Conservation (phyloP, 805 yeast genomes). For the Candida methanosorbosa region DNA sequence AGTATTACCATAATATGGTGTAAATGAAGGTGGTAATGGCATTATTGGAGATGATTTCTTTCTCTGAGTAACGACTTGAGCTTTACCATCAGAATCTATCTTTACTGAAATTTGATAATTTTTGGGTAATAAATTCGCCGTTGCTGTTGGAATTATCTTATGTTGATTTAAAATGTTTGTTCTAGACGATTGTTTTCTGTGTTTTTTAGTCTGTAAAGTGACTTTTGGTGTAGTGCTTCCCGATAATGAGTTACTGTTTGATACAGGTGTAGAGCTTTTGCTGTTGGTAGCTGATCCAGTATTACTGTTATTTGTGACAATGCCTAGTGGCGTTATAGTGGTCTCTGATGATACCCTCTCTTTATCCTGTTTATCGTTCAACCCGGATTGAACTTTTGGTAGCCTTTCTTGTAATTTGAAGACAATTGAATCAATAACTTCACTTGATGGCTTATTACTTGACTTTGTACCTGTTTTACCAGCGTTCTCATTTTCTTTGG, state of each 20-base stretch:
- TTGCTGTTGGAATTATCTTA: not conserved
- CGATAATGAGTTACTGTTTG: too few species aligned
- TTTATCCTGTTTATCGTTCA: too few species aligned
- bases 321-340: too few species aligned
- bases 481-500: too few species aligned
- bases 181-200: constrained; percentile 2
- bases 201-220: not conserved
- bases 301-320: too few species aligned
- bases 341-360: too few species aligned
- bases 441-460: too few species aligned
- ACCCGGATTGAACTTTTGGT: constrained; percentile 1
- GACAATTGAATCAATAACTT: not conserved
- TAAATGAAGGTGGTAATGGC: not conserved
- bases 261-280: too few species aligned
- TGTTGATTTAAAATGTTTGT: constrained; percentile 1
- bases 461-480: not conserved
- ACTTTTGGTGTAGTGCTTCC: not conserved
- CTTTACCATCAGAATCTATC: constrained; percentile 19
- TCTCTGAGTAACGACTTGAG: constrained; percentile 14
- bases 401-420: constrained; percentile 2
- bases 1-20: not conserved
- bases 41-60: constrained; percentile 3
- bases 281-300: not conserved
- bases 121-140: constrained; percentile 8
- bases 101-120: constrained; percentile 15